These are phyloP conservation scores for Aspergillus tanneri DNA, from an alignment of 2,329 filamentous ascomycete species.

Conservation along the genomic window DNA sequence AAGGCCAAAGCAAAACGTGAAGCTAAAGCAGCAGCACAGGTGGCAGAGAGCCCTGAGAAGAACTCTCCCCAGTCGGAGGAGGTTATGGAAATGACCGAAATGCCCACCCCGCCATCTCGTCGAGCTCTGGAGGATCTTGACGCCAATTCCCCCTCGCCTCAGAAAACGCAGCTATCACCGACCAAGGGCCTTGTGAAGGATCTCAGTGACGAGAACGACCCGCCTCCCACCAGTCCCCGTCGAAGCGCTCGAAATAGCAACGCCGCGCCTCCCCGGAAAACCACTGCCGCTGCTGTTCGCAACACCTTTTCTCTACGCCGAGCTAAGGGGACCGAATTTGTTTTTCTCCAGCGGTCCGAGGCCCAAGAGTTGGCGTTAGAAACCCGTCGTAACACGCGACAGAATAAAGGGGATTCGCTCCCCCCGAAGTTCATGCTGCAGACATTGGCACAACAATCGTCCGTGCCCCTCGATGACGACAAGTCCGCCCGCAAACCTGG, in stretches of 20 bases:
- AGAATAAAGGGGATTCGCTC: conserved; percentile 42
- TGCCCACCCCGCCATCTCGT: conserved; percentile 33
- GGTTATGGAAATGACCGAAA: conserved; percentile 16
- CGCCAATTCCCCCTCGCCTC: conserved; percentile 41
- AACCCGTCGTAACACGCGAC: conserved; percentile 45
- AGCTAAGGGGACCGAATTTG: conserved; percentile 46
- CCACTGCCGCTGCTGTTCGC: conserved; percentile 28
- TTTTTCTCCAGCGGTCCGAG: conserved; percentile 44
- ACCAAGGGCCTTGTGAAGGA: conserved; percentile 25
- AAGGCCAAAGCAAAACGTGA: conserved; percentile 43
- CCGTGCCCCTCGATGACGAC: conserved; percentile 7
- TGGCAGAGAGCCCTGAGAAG: conserved; percentile 21
- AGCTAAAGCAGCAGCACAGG: conserved; percentile 32
- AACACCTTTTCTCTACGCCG: conserved; percentile 45
- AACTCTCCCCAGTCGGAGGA: conserved; percentile 16
- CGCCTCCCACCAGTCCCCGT: conserved; percentile 31
- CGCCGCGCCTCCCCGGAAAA: conserved; percentile 25
- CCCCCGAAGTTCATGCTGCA: conserved; percentile 34
- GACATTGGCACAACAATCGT: conserved; percentile 22
- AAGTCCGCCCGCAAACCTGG: conserved; percentile 2
- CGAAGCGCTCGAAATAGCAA: conserved; percentile 37
- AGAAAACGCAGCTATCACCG: conserved; percentile 30
- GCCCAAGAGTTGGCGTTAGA: conserved; percentile 42
- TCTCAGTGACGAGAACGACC: conserved; percentile 15
- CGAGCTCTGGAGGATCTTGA: conserved; percentile 38